Conservation (phyloP, 2,329 filamentous ascomycete species). For the Alternaria arborescens region DNA sequence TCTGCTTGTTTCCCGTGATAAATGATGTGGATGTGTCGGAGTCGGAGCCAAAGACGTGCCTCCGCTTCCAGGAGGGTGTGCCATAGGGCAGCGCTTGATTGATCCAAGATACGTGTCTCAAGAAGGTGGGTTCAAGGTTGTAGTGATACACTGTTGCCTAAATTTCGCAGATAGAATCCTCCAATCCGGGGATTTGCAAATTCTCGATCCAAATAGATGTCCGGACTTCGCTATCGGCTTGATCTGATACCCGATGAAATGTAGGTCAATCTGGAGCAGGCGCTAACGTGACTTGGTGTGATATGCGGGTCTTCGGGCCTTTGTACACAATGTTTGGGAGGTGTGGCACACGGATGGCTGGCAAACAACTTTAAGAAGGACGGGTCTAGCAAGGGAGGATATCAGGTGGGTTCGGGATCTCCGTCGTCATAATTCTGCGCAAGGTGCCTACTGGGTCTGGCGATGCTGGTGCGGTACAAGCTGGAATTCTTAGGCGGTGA, state of each 20-base stretch:
- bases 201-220: background rate
- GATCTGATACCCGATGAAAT: constrained; percentile 26
- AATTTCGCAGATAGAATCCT: constrained; percentile 9
- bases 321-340: constrained; percentile 23
- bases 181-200: constrained; percentile 5
- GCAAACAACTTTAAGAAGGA: constrained; percentile 28
- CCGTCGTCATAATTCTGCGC: constrained; percentile 29
- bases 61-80: constrained; percentile 40
- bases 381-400: constrained; percentile 25
- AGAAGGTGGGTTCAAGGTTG: constrained; percentile 13
- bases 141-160: constrained; percentile 34
- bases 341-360: constrained; percentile 27
- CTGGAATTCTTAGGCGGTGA: constrained; percentile 29
- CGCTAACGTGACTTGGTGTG: constrained; percentile 38
- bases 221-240: constrained; percentile 11
- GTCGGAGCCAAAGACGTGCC: constrained; percentile 50
- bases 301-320: constrained; percentile 31
- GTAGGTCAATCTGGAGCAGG: constrained; percentile 22
- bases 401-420: constrained; percentile 26
- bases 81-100: constrained; percentile 35
- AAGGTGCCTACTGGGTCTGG: constrained; percentile 25
- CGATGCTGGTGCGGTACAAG: constrained; percentile 25
- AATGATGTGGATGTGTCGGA: constrained; percentile 48
- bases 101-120: constrained; percentile 14
- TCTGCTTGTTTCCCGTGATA: constrained; percentile 56